Percentiles rank a stretch among this genome's conserved stretches.
These are phyloP conservation scores for Triticum timopheevii DNA, from an alignment of 176 grass and related monocot species.

Conservation along the genomic window DNA sequence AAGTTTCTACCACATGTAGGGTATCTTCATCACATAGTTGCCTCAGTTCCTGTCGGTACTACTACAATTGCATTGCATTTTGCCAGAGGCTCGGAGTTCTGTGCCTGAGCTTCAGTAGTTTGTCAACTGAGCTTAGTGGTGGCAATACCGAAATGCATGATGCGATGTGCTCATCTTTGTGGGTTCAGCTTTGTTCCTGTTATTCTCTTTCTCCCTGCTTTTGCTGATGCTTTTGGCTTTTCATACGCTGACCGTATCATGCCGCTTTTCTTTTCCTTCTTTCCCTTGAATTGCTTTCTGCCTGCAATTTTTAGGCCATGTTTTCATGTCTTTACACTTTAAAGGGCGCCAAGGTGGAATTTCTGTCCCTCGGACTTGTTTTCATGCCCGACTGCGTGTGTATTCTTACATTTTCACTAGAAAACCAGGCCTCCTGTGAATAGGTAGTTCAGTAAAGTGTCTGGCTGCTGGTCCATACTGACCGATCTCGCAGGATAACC, in stretches of 20 bases:
- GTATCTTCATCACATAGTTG: background rate
- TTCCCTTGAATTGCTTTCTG: slow-evolving; percentile 40
- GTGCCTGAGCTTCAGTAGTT: slow-evolving; percentile 15
- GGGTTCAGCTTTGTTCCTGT: slow-evolving; percentile 41
- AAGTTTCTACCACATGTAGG: slow-evolving; percentile 23
- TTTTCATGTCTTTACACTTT: slow-evolving; percentile 43
- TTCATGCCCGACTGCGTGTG: background rate
- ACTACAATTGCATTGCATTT: background rate
- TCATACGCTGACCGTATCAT: slow-evolving; percentile 43
- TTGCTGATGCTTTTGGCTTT: slow-evolving; percentile 49
- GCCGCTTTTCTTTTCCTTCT: background rate
- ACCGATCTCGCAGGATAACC: background rate
- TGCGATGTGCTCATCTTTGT: slow-evolving; percentile 39
- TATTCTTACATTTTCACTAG: background rate
- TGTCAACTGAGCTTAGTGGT: slow-evolving; percentile 8
- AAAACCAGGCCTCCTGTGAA: background rate
- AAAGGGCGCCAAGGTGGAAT: slow-evolving; percentile 38
- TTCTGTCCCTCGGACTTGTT: slow-evolving; percentile 16
- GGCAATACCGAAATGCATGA: slow-evolving; percentile 23
- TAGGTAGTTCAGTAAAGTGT: background rate
- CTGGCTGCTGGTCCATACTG: background rate
- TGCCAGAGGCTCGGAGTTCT: background rate
- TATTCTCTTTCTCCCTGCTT: slow-evolving; percentile 35
- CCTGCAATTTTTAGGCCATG: slow-evolving; percentile 13
- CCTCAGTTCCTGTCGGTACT: background rate